These are phyloP conservation scores for Aphanomyces astaci DNA, from an alignment of 352 stramenopile species.

Conservation along the genomic window DNA sequence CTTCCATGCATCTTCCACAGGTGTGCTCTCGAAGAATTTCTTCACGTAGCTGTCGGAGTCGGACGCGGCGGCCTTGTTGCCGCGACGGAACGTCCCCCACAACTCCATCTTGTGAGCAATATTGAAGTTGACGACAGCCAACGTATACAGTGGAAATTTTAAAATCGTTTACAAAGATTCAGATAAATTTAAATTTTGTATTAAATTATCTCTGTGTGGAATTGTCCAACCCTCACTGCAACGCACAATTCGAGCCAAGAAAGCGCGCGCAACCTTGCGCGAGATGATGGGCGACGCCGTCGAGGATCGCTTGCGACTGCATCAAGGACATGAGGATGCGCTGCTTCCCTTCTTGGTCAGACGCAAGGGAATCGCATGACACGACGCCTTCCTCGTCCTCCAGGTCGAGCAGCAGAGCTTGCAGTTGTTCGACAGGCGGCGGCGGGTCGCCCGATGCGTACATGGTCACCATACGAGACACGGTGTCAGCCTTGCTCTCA, in stretches of 20 bases:
- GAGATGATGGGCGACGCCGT: neutral
- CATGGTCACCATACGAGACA: neutral
- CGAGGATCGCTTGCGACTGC: neutral
- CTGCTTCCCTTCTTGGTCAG: constrained; percentile 8
- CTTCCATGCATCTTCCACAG: neutral
- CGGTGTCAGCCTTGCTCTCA: neutral
- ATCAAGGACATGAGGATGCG: constrained; percentile 15
- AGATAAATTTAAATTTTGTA: neutral
- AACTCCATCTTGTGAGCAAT: constrained; percentile 41
- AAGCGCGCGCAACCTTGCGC: neutral
- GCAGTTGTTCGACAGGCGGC: neutral
- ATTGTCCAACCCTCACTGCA: neutral
- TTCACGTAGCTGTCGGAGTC: constrained; percentile 4
- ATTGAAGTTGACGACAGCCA: neutral
- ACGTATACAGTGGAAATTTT: neutral
- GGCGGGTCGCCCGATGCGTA: neutral
- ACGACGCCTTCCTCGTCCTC: neutral
- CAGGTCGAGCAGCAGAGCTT: neutral
- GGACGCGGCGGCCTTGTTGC: neutral
- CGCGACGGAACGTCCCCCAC: constrained; percentile 68
- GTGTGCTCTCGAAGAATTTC: neutral
- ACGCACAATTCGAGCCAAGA: neutral
- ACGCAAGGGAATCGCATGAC: neutral
- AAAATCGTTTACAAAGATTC: neutral
- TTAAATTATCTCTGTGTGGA: neutral